Base-by-base conservation (phyloP, 1,284 basidiomycete genomes). In the Boletus sp. region DNA sequence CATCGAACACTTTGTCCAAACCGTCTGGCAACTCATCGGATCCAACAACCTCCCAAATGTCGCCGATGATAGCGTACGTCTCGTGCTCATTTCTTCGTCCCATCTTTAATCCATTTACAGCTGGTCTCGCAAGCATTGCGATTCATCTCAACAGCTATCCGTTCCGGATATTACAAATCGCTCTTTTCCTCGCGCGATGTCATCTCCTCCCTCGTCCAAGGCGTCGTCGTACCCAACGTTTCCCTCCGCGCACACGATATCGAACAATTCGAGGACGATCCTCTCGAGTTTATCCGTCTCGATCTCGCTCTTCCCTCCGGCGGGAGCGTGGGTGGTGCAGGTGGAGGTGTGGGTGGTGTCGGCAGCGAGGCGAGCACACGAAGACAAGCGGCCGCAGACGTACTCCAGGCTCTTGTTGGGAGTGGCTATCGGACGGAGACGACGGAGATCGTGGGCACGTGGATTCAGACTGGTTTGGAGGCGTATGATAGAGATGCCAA, bases 181-280 rank as follows among this genome's bases (percentile, higher is more conserved):
- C 78, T 91, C 1, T 91, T 90, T 76, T 86, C 79, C 60, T 88
- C 95, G 46, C 80, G 81, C 9, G 88, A 91, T 8, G 96, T 93
- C 3, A 90, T 98, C 65, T 86, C 88, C 19, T 87, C 88, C 21
- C 88, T 98, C 62, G 88, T 94, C 43, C 89, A 94, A 71, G 91
- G 94, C 58, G 95, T 99, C 65, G 90, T 98, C 31, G 82, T 99
- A 33, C 96, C 97, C 31, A 98, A 98, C 71, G 94, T 98, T 66
- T 81, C 85, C 21, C 81, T 98, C 38, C 83, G 96, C 46, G 90
- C 93, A 56, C 90, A 95, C 65, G 96, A 98, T 65, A 85, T 96
- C 62, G 97, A 99, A 71, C 90, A 96, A 76, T 98, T 99, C 71
- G 95, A 98, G 76, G 97, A 99, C 65, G 95, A 98, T 68, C 97